Evolutionary conservation across 352 stramenopile species (phyloP), one percentile per base, ranked within the genome.

Genomic region (Elongisporangium prolatum): DNA sequence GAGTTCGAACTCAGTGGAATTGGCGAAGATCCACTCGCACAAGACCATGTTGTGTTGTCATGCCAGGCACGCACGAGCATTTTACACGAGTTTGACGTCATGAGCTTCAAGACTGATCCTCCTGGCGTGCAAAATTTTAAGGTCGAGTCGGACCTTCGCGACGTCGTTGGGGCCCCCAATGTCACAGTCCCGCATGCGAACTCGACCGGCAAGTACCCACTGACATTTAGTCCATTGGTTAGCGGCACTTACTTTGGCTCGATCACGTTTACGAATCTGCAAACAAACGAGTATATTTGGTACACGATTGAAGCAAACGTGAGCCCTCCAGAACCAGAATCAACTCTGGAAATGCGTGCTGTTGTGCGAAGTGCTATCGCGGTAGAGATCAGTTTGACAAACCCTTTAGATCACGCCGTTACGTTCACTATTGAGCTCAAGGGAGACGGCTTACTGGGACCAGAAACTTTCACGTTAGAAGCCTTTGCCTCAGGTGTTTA

Each of bases 231-330:
- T 65, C 94, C 94, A 9, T 60, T 92, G 14, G 74, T 97, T 21
- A 96, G 91, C 11, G 94, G 95, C 10, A 88, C 75, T 47, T 98
- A 97, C 63, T 97, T 94, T 69, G 95, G 95, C 7, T 94, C 85
- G 8, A 79, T 98, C 51, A 97, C 89, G 13, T 98, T 98, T 59
- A 97, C 80, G 11, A 93, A 96, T 55, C 63, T 76, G 25, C 54
- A 59, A 8, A 92, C 79, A 20, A 81, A 74, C n/a, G 79, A 92
- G 56, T 96, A 89, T 59, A 63, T 92, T 9, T 98, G 95, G 95
- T 98, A 97, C 69, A 98, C 95, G 13, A 80, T 98, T 4, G 87
- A 97, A 60, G 89, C 96, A 11, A 78, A 80, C 2, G 88, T 94
- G 4, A 75, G 69, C 49, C 78, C 83, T 5, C 86, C 86, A 0